A percentile compares a stretch with the other conserved stretches of the same genome.
These are phyloP conservation scores for Pichia norvegensis DNA, from an alignment of 1,139 yeast genomes.

Conservation along the genomic window DNA sequence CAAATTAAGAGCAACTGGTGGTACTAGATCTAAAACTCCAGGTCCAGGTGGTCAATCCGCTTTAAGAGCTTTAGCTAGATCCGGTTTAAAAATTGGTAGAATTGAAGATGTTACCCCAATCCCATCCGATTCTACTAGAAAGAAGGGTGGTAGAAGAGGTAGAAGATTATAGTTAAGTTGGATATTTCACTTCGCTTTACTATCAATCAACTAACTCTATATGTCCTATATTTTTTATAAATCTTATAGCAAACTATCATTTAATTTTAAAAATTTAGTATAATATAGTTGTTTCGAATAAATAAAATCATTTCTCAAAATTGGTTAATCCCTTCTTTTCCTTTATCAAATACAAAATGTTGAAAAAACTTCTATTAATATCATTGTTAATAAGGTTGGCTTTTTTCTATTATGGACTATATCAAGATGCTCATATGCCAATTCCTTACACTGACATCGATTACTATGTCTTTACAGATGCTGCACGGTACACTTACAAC, in stretches of 20 bases:
- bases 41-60: constrained; percentile 99
- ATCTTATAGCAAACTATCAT: constrained; percentile 1
- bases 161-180: constrained; percentile 72
- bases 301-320: no score
- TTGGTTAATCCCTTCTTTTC: no score
- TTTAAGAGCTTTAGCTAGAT: constrained; percentile 99
- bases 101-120: constrained; percentile 99
- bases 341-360: neutral
- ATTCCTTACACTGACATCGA: constrained; percentile 92
- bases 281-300: no score
- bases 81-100: constrained; percentile 99
- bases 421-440: constrained; percentile 74
- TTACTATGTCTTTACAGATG: constrained; percentile 88
- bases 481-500: constrained; percentile 59
- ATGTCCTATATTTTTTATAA: neutral
- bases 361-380: constrained; percentile 4
- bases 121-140: constrained; percentile 99
- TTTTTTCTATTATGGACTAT: constrained; percentile 74
- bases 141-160: constrained; percentile 99
- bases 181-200: neutral
- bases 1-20: constrained; percentile 99
- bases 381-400: constrained; percentile 36
- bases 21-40: constrained; percentile 99
- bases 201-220: neutral
- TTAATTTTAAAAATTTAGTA: constrained; percentile 1